Evolutionary conservation across 768 basidiomycete genomes (phyloP), one percentile per base, ranked within the genome.

Genomic region (Rhodotorula sphaerocarpa): DNA sequence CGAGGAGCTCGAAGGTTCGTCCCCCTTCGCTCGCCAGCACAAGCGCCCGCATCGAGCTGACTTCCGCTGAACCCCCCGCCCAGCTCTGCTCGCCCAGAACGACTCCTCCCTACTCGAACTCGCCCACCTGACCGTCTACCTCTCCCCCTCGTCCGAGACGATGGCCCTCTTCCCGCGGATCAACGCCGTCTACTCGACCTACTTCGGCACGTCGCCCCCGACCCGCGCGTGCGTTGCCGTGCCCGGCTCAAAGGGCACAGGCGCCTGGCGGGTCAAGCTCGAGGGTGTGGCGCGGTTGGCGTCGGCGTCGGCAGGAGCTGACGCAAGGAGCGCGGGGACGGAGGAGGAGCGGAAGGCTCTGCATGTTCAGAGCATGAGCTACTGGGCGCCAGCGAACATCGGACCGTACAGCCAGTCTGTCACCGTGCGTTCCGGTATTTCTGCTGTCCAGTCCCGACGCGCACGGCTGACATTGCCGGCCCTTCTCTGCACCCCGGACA

Each of bases 331-430:
- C n/a, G n/a, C 7, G 33, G 30, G 20, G 48, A 43, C 2, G 48
- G 14, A 12, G 47, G 48, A 58, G 25, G 45, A 58, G 39, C 23
- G 92, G 47, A 82, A 82, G 58, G 85, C 88, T 0, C 79, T 97
- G 48, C 95, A 99, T 73, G 95, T 99, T 3, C 95, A 97, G 75
- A 82, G 91, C 14, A 72, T 96, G 65, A 96, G 93, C 75, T 96
- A 97, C 73, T 99, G 95, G 95, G 95, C 92, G 31, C 91, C 95
- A 18, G 95, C 95, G 15, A 99, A 97, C 74, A 97, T 99, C 57
- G 95, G 95, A 0, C 95, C 95, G 7, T 99, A 99, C 75, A 95
- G 90, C 7, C 95, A 99, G 76, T 87, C 90, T 3, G 82, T 96
- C 67, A 79, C 80, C 55, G 93, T 92, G 56, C 70, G 83, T 41